phyloP scores from a whole-genome alignment of 371 early-diverging fungal genomes.

The Funneliformis caledonium region DNA sequence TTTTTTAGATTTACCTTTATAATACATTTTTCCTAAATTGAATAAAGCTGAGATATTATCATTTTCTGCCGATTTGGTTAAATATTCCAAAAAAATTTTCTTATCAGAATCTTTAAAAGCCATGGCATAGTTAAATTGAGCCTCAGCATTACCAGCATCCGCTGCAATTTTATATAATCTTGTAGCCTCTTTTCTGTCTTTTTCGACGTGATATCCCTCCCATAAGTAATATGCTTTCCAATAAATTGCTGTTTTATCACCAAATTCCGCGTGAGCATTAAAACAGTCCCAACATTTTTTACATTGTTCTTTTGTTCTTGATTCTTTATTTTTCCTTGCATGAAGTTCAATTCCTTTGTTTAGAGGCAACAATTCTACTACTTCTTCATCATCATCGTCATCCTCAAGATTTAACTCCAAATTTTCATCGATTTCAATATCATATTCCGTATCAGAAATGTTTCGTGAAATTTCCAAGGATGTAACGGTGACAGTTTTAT shows the following conservation, averaged over 20 bases:
- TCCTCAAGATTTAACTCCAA: background rate
- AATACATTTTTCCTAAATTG: slow-evolving; percentile 1
- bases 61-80: slow-evolving; percentile 10
- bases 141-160: slow-evolving; percentile 21
- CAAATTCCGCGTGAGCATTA: background rate
- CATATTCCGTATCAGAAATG: background rate
- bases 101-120: background rate
- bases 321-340: background rate
- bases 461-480: background rate
- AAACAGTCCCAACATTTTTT: slow-evolving; percentile 3
- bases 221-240: slow-evolving; percentile 33
- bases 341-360: slow-evolving; percentile 12
- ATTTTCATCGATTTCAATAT: background rate
- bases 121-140: slow-evolving; percentile 18
- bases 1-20: background rate
- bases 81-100: background rate
- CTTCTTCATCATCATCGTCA: background rate
- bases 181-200: background rate
- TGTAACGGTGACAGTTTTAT: background rate
- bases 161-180: slow-evolving; percentile 13
- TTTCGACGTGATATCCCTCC: slow-evolving; percentile 16
- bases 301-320: background rate
- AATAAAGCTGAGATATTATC: background rate
- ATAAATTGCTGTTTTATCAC: background rate
- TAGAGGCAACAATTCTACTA: background rate